Conservation (phyloP, 257 asterid genomes). For the Solanum bulbocastanum region DNA sequence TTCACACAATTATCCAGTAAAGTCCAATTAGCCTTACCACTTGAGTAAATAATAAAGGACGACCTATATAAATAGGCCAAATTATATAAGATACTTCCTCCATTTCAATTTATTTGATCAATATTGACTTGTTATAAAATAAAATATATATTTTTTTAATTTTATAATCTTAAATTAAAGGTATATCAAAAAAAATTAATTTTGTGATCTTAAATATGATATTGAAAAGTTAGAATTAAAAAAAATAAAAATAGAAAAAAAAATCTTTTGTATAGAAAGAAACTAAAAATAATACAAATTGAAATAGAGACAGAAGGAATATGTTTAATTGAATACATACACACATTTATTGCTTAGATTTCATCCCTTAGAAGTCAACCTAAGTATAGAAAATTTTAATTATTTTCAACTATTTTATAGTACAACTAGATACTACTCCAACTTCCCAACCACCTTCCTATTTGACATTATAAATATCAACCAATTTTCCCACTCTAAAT, state of each 20-base stretch:
- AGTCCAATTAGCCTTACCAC: not conserved
- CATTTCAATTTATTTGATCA: not conserved
- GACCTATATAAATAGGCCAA: no score
- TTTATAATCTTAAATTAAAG: no score
- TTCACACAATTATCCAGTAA: not conserved
- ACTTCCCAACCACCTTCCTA: not conserved
- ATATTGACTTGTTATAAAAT: no score
- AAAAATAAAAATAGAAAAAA: no score
- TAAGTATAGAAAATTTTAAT: not conserved
- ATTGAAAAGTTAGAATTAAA: no score
- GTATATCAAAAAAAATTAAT: no score
- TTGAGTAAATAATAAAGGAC: not conserved
- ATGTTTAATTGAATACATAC: not conserved
- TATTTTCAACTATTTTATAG: not conserved
- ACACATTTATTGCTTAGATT: not conserved
- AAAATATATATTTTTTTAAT: no score
- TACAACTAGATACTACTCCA: not conserved
- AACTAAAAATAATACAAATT: no score
- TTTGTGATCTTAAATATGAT: no score
- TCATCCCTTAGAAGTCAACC: not conserved
- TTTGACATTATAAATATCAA: not conserved
- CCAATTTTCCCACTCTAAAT: not conserved
- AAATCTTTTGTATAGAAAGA: no score
- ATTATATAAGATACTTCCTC: no score
- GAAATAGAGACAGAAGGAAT: no score